phyloP scores from a whole-genome alignment of 768 basidiomycete genomes.

The Lentinula sp. region DNA sequence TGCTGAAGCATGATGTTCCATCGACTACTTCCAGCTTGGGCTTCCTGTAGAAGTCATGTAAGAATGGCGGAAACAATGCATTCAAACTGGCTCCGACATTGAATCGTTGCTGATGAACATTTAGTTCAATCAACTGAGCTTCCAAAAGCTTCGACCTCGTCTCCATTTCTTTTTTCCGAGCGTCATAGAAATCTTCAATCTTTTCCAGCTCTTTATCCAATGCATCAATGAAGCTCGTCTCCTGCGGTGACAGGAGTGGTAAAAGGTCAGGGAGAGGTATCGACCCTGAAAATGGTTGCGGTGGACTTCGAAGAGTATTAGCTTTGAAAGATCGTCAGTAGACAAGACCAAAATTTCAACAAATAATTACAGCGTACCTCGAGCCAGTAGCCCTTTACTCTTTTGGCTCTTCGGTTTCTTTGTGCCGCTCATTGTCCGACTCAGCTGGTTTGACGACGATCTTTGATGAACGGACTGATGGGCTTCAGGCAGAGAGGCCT shows the following conservation, averaged over 20 bases:
- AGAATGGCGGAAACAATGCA: not conserved
- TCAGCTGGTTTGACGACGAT: not conserved
- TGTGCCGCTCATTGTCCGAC: not conserved
- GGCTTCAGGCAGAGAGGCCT: not conserved
- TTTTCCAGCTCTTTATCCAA: slow-evolving; percentile 81
- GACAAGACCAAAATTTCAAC: not conserved
- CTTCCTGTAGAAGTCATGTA: not conserved
- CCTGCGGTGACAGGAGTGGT: slow-evolving; percentile 49
- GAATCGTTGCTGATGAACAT: slow-evolving; percentile 56
- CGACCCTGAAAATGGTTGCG: slow-evolving; percentile 19
- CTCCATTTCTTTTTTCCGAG: slow-evolving; percentile 60
- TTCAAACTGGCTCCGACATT: slow-evolving; percentile 34
- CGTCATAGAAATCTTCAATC: slow-evolving; percentile 77
- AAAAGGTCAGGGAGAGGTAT: slow-evolving; percentile 44
- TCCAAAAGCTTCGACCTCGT: slow-evolving; percentile 41
- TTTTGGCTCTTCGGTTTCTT: not conserved
- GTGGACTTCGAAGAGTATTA: slow-evolving; percentile 8
- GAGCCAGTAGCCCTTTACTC: not conserved
- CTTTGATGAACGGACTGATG: not conserved
- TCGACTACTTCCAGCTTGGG: not conserved
- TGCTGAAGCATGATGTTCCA: not conserved
- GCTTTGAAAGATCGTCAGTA: not conserved
- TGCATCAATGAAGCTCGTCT: slow-evolving; percentile 68
- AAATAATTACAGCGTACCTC: not conserved
- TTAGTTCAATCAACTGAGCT: slow-evolving; percentile 70